Percentiles rank a stretch among this genome's conserved stretches.
phyloP scores from a whole-genome alignment of 2,329 filamentous ascomycete species.

The Aspergillus melleus region DNA sequence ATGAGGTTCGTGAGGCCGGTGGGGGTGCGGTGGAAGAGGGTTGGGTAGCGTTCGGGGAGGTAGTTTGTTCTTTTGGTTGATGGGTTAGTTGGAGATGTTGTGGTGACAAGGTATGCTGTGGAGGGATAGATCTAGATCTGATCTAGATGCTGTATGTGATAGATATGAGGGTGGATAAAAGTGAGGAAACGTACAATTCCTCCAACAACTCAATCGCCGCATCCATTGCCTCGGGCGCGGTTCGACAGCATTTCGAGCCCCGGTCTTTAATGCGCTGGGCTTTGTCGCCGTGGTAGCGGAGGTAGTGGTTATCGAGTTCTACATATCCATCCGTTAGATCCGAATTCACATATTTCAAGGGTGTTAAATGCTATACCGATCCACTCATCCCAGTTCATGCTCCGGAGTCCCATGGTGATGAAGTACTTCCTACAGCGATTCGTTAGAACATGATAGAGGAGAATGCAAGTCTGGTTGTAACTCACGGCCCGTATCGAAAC shows the following conservation, averaged over 20 bases:
- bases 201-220: conserved; percentile 75
- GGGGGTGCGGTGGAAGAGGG: conserved; percentile 63
- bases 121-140: too few species aligned
- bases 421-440: conserved; percentile 58
- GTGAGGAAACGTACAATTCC: conserved; percentile 54
- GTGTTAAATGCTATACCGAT: conserved; percentile 48
- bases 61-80: conserved; percentile 53
- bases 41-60: conserved; percentile 73
- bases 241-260: conserved; percentile 66
- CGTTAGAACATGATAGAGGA: background rate
- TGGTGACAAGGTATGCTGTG: too few species aligned
- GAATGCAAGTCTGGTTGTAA: conserved; percentile 4
- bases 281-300: conserved; percentile 72
- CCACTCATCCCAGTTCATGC: conserved; percentile 70
- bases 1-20: conserved; percentile 69
- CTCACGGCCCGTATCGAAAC: conserved; percentile 69
- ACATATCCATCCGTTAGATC: background rate
- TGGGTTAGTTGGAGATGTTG: background rate
- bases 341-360: background rate
- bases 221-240: conserved; percentile 68
- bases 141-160: background rate
- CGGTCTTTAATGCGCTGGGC: conserved; percentile 65
- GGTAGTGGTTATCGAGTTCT: conserved; percentile 79
- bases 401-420: conserved; percentile 75
- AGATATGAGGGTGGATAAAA: background rate